Percentiles rank a stretch among this genome's conserved stretches.
Conservation (phyloP, 257 asterid species). For the Catharanthus roseus region DNA sequence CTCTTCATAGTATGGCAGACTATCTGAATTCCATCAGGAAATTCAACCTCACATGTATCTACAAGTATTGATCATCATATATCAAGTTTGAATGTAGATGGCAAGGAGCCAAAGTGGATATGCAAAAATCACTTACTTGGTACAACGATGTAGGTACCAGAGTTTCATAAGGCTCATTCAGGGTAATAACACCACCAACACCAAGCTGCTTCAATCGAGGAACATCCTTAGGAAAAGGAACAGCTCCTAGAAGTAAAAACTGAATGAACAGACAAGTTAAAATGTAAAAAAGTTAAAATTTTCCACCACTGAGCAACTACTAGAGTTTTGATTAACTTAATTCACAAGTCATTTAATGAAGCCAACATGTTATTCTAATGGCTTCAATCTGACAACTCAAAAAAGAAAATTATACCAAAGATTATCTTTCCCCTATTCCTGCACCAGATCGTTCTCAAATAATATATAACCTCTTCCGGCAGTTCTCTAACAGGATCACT, state of each 20-base stretch:
- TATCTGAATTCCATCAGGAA: not conserved
- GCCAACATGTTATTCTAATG: not conserved
- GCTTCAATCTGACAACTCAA: not conserved
- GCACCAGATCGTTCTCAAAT: not conserved
- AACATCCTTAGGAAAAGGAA: slow-evolving; percentile 90
- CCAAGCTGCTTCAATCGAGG: slow-evolving; percentile 85
- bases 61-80: not conserved
- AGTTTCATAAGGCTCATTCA: slow-evolving; percentile 90
- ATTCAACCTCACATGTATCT: not conserved
- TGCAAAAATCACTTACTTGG: slow-evolving; percentile 46
- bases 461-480: not conserved
- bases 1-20: not conserved
- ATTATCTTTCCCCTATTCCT: not conserved
- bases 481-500: not conserved
- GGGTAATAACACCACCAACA: slow-evolving; percentile 92
- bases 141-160: slow-evolving; percentile 84
- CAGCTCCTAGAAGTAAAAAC: slow-evolving; percentile 91
- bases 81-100: not conserved
- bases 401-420: too few species aligned
- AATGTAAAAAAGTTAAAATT: not conserved
- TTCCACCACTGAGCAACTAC: not conserved
- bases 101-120: not conserved
- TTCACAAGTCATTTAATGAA: not conserved
- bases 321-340: not conserved
- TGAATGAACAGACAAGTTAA: slow-evolving; percentile 13